Base-by-base conservation (phyloP, 1,284 basidiomycete genomes). In the Puccinia novopanici region DNA sequence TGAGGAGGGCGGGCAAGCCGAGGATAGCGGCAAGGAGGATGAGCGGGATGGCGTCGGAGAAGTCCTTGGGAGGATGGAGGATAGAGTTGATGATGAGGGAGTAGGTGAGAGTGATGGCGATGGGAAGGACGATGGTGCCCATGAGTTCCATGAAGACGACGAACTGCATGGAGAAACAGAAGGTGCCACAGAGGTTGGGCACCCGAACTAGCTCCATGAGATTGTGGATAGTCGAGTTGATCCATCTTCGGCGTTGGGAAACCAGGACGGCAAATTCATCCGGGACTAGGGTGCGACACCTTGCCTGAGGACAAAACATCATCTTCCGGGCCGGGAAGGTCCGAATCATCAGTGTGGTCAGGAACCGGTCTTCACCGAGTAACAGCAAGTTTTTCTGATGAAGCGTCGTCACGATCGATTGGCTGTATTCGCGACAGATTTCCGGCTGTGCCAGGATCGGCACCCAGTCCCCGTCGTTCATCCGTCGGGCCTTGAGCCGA, bases 191-290 rank as follows among this genome's bases (percentile, higher is more conserved):
- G 30, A 99, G 89, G 85, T 99, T 94, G 82, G 93, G 93, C 40
- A 99, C 97, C 81, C 94, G 91, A 52, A 99, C 94, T 50, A 99
- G 91, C 86, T 99, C 97, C 95, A 98, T 98, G 76, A 99, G 90
- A 85, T 99, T 99, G 88, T 99, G 97, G 70, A 99, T 93, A 0
- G 97, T 99, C 63, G 95, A 98, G 87, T 98, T 99, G 88, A n/a
- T n/a, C n/a, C n/a, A n/a, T n/a, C n/a, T n/a, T n/a, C n/a, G n/a
- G n/a, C n/a, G n/a, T n/a, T n/a, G 97, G 0, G 96, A 99, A 15
- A 99, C 89, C 61, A 99, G 89, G 71, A 99, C 90, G 55, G 88
- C 88, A 87, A 99, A 99, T 0, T 94, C 95, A 85, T 99, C 95
- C 10, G 97, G 97, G 34, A 95, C 97, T 84, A 99, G 90, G 19